Percentiles rank a stretch among this genome's conserved stretches.
Conservation (phyloP, 805 yeast genomes). For the Candida sphagnicola region DNA sequence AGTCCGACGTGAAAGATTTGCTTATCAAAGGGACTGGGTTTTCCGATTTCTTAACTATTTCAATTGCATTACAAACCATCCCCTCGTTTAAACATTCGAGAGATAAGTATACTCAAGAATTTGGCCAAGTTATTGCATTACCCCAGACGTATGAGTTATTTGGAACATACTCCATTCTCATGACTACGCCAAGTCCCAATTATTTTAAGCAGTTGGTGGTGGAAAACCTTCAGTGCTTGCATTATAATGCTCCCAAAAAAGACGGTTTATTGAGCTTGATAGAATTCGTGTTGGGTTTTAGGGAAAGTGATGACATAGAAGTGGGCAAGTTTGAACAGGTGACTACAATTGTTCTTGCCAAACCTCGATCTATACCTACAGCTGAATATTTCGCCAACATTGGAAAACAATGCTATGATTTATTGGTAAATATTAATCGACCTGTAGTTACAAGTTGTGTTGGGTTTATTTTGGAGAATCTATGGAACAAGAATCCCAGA, state of each 20-base stretch:
- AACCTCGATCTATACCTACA: constrained; percentile 51
- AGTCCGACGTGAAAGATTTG: constrained; percentile 50
- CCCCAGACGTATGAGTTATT: constrained; percentile 69
- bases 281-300: constrained; percentile 71
- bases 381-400: constrained; percentile 53
- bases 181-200: constrained; percentile 41
- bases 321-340: constrained; percentile 65
- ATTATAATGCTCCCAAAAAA: constrained; percentile 44
- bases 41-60: constrained; percentile 52
- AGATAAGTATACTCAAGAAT: constrained; percentile 5
- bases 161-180: constrained; percentile 54
- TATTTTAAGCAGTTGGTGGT: constrained; percentile 48
- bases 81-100: constrained; percentile 21
- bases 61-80: constrained; percentile 40
- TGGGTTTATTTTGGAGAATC: constrained; percentile 48
- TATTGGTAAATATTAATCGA: constrained; percentile 56
- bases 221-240: constrained; percentile 48
- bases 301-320: constrained; percentile 69
- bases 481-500: constrained; percentile 47
- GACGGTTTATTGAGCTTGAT: constrained; percentile 73
- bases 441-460: constrained; percentile 58
- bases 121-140: constrained; percentile 22
- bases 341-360: constrained; percentile 57
- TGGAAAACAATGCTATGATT: constrained; percentile 58
- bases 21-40: constrained; percentile 64